These are phyloP conservation scores for Boletellus sp. DNA, from an alignment of 768 basidiomycete genomes.

Conservation along the genomic window DNA sequence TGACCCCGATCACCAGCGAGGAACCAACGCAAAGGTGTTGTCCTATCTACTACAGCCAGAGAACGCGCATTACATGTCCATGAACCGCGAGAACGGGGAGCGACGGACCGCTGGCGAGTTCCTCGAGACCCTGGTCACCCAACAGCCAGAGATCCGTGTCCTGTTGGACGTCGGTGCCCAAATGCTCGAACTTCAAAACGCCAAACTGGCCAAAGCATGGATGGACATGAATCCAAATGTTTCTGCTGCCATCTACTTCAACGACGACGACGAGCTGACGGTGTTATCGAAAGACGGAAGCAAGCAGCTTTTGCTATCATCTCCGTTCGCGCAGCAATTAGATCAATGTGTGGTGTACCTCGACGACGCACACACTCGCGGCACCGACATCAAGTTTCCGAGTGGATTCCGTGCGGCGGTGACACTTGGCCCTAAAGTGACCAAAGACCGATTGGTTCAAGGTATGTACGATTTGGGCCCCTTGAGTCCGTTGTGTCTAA, in stretches of 20 bases:
- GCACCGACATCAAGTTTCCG: constrained; percentile 34
- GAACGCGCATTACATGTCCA: constrained; percentile 11
- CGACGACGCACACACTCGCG: constrained; percentile 37
- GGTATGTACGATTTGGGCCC: too few species aligned
- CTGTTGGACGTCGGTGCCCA: constrained; percentile 55
- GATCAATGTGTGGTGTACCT: constrained; percentile 34
- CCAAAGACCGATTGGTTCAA: too few species aligned
- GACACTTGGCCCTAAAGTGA: too few species aligned
- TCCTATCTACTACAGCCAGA: constrained; percentile 25
- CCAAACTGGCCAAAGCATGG: constrained; percentile 39
- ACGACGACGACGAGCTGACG: constrained; percentile 25
- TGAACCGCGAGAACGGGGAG: not conserved
- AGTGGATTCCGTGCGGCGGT: too few species aligned
- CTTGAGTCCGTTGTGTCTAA: not conserved
- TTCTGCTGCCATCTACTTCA: constrained; percentile 26
- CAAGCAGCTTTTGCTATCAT: constrained; percentile 21
- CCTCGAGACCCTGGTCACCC: constrained; percentile 27
- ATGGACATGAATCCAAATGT: constrained; percentile 18
- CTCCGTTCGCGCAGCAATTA: constrained; percentile 25
- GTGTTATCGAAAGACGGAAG: constrained; percentile 23
- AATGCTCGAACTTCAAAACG: constrained; percentile 44
- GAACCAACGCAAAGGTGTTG: constrained; percentile 42
- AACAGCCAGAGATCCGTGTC: constrained; percentile 38
- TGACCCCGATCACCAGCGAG: constrained; percentile 21
- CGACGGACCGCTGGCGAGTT: not conserved